Evolutionary conservation across 495 filamentous ascomycete genomes (phyloP).

Genomic region (Aspergillus incahuasiensis): DNA sequence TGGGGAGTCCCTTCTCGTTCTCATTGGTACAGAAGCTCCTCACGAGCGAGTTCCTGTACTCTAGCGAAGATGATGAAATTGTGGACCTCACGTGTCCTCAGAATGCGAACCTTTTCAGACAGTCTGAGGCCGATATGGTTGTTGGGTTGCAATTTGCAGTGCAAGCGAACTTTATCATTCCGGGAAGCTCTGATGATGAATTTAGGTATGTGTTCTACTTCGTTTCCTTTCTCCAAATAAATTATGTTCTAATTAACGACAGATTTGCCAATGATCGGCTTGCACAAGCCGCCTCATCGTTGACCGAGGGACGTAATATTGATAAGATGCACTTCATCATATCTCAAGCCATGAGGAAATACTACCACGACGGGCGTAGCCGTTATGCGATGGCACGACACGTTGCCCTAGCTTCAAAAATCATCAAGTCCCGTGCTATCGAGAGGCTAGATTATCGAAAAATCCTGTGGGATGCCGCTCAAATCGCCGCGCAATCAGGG

Average conservation of each 20-base stretch:
- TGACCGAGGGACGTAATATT: conserved; percentile 62
- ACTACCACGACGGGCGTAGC: conserved; percentile 53
- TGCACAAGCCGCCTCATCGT: conserved; percentile 62
- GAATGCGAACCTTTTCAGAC: conserved; percentile 29
- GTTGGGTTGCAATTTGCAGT: conserved; percentile 74
- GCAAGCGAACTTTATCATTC: conserved; percentile 68
- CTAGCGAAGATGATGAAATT: conserved; percentile 31
- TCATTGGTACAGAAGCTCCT: conserved; percentile 72
- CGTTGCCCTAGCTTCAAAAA: conserved; percentile 65
- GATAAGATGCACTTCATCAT: conserved; percentile 85
- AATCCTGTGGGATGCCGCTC: conserved; percentile 70
- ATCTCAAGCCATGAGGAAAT: conserved; percentile 70
- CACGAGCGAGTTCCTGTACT: conserved; percentile 59
- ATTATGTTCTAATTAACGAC: background rate
- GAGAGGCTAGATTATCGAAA: conserved; percentile 62
- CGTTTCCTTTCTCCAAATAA: background rate
- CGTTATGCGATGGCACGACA: conserved; percentile 71
- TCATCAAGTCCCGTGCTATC: conserved; percentile 60
- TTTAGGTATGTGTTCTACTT: conserved; percentile 41
- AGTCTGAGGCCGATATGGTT: conserved; percentile 53
- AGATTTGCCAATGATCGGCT: conserved; percentile 83
- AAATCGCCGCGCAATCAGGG: conserved; percentile 70
- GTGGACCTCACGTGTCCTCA: conserved; percentile 32
- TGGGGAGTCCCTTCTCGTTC: conserved; percentile 78
- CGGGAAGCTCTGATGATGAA: conserved; percentile 71